These are phyloP conservation scores for Drechslerella coelobrocha DNA, from an alignment of 2,329 filamentous ascomycete species.

Conservation along the genomic window DNA sequence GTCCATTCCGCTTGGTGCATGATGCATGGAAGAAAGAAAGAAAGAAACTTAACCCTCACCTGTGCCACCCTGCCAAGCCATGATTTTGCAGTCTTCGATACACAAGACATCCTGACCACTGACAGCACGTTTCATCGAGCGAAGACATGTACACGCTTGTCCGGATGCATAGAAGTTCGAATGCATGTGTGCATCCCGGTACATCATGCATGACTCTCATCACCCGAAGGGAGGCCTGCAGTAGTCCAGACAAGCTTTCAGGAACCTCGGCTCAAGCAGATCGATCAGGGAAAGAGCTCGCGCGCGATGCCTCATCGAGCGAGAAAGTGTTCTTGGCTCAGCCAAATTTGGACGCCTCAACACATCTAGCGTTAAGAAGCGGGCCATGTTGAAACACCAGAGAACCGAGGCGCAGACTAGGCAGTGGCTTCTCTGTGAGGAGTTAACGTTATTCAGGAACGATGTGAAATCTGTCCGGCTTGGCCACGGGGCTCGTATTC, in stretches of 20 bases:
- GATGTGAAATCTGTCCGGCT: neutral
- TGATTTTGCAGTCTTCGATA: too few relatives aligned
- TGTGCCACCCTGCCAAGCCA: too few relatives aligned
- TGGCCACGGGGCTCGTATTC: neutral
- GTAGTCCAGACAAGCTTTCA: neutral
- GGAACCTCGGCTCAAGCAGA: neutral
- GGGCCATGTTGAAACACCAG: constrained; percentile 6
- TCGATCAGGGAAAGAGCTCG: neutral
- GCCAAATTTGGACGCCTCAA: neutral
- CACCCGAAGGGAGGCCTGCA: neutral
- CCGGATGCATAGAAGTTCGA: too few relatives aligned
- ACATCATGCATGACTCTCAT: neutral
- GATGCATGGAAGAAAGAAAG: too few relatives aligned
- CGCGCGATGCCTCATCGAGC: neutral
- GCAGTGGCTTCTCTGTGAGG: neutral
- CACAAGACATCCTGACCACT: too few relatives aligned
- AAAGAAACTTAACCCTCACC: too few relatives aligned
- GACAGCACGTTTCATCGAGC: too few relatives aligned
- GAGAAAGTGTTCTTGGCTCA: neutral
- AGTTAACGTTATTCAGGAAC: neutral
- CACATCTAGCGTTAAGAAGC: neutral
- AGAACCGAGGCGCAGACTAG: neutral
- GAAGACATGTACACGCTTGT: too few relatives aligned
- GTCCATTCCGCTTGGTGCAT: too few relatives aligned
- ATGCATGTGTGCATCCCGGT: neutral